A percentile compares a stretch with the other conserved stretches of the same genome.
These are phyloP conservation scores for Yamadazyma friedrichii DNA, from an alignment of 1,139 yeast species.

Conservation along the genomic window DNA sequence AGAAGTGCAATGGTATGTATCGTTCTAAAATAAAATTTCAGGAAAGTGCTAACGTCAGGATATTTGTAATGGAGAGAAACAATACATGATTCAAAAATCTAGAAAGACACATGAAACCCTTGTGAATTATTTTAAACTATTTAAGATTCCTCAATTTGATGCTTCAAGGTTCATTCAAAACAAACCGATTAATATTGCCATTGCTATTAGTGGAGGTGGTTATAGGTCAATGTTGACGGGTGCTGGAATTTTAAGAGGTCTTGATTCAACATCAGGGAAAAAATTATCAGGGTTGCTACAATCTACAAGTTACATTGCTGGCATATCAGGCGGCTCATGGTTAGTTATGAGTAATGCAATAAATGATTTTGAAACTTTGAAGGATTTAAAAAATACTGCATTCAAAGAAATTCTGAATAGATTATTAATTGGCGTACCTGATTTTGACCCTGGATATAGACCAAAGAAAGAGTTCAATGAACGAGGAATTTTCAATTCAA, in stretches of 20 bases:
- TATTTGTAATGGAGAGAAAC: constrained; percentile 30
- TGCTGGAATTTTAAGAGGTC: constrained; percentile 58
- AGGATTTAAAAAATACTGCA: constrained; percentile 24
- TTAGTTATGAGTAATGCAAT: constrained; percentile 50
- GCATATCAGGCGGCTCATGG: constrained; percentile 76
- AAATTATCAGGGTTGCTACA: constrained; percentile 54
- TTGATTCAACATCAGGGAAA: constrained; percentile 41
- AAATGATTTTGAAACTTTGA: constrained; percentile 45
- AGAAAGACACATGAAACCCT: constrained; percentile 30
- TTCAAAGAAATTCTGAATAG: constrained; percentile 38
- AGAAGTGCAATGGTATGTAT: constrained; percentile 38
- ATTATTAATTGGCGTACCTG: constrained; percentile 56
- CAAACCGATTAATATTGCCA: constrained; percentile 42
- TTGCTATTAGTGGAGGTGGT: constrained; percentile 75
- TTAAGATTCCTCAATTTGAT: constrained; percentile 39
- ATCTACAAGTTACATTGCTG: constrained; percentile 53
- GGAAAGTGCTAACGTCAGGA: constrained; percentile 15
- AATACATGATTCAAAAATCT: constrained; percentile 36
- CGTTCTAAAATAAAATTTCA: background rate
- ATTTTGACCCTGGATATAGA: constrained; percentile 30
- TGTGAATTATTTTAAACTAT: constrained; percentile 30
- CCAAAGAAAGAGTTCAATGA: background rate
- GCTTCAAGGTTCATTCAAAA: constrained; percentile 18
- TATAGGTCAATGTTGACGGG: constrained; percentile 67
- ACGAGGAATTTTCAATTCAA: background rate